Conservation (phyloP, 768 basidiomycete species). For the Boletellus emodensis region DNA sequence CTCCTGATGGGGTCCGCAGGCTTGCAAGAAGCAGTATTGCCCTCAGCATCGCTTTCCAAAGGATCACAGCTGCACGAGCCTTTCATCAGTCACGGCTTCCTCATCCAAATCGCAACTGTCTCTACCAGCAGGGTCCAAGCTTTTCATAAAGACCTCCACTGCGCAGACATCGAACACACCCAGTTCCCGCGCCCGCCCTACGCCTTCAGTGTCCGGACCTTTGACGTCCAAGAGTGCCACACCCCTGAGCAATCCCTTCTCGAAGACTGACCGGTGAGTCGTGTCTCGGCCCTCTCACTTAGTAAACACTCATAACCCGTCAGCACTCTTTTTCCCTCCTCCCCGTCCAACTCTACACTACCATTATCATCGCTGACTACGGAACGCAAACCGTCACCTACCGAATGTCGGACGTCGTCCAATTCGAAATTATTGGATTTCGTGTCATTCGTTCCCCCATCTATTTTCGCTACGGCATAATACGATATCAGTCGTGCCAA, state of each 20-base stretch:
- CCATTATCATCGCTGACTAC: conserved; percentile 1
- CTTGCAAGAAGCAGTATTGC: conserved; percentile 71
- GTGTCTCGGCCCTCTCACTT: conserved; percentile 21
- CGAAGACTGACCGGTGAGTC: conserved; percentile 63
- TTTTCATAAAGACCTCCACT: background rate
- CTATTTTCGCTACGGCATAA: conserved; percentile 68
- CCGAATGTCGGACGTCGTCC: conserved; percentile 25
- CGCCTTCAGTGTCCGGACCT: conserved; percentile 9
- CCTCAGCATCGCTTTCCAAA: conserved; percentile 74
- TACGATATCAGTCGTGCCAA: conserved; percentile 56
- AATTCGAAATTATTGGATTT: conserved; percentile 35
- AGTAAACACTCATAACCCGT: conserved; percentile 65
- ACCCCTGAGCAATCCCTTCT: conserved; percentile 36
- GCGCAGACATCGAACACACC: conserved; percentile 6
- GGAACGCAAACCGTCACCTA: conserved; percentile 18
- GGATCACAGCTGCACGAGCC: conserved; percentile 56
- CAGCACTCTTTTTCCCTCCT: conserved; percentile 38
- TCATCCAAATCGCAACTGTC: conserved; percentile 9
- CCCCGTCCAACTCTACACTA: conserved; percentile 18
- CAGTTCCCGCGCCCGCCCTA: background rate
- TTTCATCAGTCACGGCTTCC: conserved; percentile 9
- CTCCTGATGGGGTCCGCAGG: conserved; percentile 37
- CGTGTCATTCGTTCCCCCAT: conserved; percentile 58
- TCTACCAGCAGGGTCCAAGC: conserved; percentile 5
- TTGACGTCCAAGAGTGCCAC: conserved; percentile 10